Evolutionary conservation across 2,329 filamentous ascomycete species (phyloP).

Genomic region (Ceratocystis lukuohia): DNA sequence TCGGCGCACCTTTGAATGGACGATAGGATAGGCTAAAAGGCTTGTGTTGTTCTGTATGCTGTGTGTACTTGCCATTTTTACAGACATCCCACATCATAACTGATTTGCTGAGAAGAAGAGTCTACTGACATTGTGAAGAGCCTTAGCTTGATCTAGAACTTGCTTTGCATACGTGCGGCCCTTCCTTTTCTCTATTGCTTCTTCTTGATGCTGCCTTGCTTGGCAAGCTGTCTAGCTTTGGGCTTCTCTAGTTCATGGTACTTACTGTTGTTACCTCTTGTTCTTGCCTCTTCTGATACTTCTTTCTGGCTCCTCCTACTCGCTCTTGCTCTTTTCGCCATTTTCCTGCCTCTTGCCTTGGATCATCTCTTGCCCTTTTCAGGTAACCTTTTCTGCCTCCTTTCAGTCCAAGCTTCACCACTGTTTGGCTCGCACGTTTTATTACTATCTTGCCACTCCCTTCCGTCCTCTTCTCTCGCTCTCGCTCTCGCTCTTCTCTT

Average conservation of each 20-base stretch:
- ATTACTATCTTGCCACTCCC: not conserved
- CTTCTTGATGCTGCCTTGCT: not conserved
- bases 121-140: not conserved
- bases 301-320: not conserved
- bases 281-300: not conserved
- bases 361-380: not conserved
- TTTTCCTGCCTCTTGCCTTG: not conserved
- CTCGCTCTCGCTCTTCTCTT: not conserved
- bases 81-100: not conserved
- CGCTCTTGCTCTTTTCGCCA: not conserved
- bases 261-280: not conserved
- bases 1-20: not conserved
- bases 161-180: not conserved
- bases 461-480: too few species aligned
- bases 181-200: not conserved
- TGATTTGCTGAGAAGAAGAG: not conserved
- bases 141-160: not conserved
- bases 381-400: not conserved
- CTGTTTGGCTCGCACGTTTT: not conserved
- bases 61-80: not conserved
- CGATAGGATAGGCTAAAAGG: not conserved
- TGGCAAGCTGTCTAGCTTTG: not conserved
- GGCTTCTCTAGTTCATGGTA: not conserved
- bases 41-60: not conserved
- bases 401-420: constrained; percentile 8